Conservation (phyloP, 2,329 filamentous ascomycete species). For the Cladophialophora bantiana region DNA sequence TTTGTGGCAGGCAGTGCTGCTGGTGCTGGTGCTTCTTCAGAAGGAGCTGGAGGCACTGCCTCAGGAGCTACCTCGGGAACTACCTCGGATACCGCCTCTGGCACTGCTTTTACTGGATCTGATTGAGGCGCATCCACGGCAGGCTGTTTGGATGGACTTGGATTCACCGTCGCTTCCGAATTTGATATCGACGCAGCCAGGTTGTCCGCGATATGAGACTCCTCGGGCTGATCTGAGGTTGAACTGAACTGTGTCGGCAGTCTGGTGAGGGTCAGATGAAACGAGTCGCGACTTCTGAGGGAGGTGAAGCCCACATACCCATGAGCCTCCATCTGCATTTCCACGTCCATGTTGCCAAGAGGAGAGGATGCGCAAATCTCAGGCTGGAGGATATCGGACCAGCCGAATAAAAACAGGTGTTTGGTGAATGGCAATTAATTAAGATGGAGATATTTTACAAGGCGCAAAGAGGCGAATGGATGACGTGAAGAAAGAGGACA, state of each 20-base stretch:
- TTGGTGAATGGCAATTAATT: constrained; percentile 31
- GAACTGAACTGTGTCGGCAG: constrained; percentile 39
- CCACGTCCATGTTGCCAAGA: constrained; percentile 40
- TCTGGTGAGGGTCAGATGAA: constrained; percentile 32
- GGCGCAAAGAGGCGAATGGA: constrained; percentile 20
- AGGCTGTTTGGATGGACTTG: constrained; percentile 19
- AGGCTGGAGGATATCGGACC: constrained; percentile 31
- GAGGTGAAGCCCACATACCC: constrained; percentile 34
- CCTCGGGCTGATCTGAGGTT: constrained; percentile 36
- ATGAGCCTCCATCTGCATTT: constrained; percentile 39
- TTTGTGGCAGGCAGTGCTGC: constrained; percentile 22
- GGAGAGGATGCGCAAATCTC: constrained; percentile 6
- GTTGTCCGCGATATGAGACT: constrained; percentile 36
- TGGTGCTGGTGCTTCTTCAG: neutral
- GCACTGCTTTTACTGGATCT: constrained; percentile 17
- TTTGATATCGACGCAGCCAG: constrained; percentile 39
- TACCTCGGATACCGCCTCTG: constrained; percentile 19
- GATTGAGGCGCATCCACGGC: constrained; percentile 18
- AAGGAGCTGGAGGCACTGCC: constrained; percentile 14
- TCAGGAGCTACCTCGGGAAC: constrained; percentile 20
- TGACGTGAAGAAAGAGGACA: constrained; percentile 21
- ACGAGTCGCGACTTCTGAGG: neutral
- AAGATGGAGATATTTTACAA: constrained; percentile 32
- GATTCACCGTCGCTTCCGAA: constrained; percentile 30
- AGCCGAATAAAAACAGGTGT: constrained; percentile 29